phyloP scores from a whole-genome alignment of 768 basidiomycete species.

The Neoboletus magnificus region DNA sequence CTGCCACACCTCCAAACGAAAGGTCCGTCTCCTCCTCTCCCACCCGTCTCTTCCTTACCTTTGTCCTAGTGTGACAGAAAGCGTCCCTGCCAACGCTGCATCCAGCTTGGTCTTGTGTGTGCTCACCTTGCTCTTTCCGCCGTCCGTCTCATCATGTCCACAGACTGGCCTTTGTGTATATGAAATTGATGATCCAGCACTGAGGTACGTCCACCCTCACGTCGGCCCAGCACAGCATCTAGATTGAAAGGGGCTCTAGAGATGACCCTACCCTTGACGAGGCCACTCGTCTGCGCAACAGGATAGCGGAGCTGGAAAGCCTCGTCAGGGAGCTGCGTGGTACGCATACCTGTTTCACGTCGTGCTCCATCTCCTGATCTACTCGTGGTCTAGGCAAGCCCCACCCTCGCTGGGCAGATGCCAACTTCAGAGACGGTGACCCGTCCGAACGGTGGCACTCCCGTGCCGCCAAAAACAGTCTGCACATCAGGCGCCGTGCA shows the following conservation, averaged over 20 bases:
- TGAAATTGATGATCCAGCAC: constrained; percentile 86
- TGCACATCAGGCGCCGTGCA: constrained; percentile 41
- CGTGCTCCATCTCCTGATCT: constrained; percentile 8
- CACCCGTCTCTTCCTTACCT: constrained; percentile 4
- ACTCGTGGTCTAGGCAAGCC: constrained; percentile 59
- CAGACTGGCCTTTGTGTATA: constrained; percentile 94
- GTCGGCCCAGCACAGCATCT: neutral
- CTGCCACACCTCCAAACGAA: constrained; percentile 93
- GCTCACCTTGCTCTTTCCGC: neutral
- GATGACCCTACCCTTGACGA: constrained; percentile 89
- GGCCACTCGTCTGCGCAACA: constrained; percentile 75
- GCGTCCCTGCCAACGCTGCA: constrained; percentile 87
- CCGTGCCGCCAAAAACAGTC: constrained; percentile 65
- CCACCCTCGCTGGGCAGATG: constrained; percentile 83
- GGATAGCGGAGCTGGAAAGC: constrained; percentile 91
- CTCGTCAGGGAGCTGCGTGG: constrained; percentile 86
- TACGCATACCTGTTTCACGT: constrained; percentile 30
- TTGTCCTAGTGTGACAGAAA: constrained; percentile 76
- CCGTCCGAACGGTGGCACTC: constrained; percentile 86
- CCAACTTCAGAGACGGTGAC: constrained; percentile 74
- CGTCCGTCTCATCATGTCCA: constrained; percentile 4
- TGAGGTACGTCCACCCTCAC: constrained; percentile 46
- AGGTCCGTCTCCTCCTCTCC: constrained; percentile 46
- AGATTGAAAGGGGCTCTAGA: constrained; percentile 36
- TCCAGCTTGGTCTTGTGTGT: constrained; percentile 78